Evolutionary conservation across 139 green algal species (phyloP).

Genomic region (Closterium sp.): DNA sequence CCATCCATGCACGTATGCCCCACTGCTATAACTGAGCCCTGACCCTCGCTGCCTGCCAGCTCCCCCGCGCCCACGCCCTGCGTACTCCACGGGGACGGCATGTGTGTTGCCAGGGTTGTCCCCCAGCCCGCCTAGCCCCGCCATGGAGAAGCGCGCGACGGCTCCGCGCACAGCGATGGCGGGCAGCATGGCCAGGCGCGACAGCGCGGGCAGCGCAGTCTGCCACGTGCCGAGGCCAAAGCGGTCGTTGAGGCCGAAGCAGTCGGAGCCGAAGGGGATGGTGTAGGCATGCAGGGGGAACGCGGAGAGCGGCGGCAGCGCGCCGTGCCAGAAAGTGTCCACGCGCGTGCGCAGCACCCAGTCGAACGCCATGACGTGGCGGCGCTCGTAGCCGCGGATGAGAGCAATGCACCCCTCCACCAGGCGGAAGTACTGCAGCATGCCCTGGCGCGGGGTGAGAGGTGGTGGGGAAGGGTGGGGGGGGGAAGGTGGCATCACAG

Average conservation of each 20-base stretch:
- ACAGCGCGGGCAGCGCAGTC: background rate
- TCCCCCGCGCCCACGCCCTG: background rate
- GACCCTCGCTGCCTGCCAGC: background rate
- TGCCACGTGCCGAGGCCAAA: conserved; percentile 25
- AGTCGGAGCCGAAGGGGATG: conserved; percentile 30
- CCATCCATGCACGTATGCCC: too few species aligned
- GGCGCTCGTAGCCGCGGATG: conserved; percentile 25
- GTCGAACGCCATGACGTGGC: conserved; percentile 10
- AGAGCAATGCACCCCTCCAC: conserved; percentile 36
- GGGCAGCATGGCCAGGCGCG: conserved; percentile 11
- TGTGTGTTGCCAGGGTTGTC: background rate
- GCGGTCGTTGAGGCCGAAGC: conserved; percentile 39
- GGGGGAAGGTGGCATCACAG: background rate
- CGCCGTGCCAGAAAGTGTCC: conserved; percentile 37
- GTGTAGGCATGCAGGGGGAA: background rate
- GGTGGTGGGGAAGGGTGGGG: background rate
- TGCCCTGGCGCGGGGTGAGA: conserved; percentile 20
- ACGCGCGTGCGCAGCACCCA: conserved; percentile 43
- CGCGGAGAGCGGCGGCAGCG: background rate
- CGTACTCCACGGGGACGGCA: background rate
- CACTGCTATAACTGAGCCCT: too few species aligned
- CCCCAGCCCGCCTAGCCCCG: background rate
- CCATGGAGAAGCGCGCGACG: background rate
- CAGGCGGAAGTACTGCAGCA: conserved; percentile 47
- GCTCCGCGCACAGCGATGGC: background rate